Base-by-base conservation (phyloP, 352 stramenopile species). In the Phytophthora pinifolia region DNA sequence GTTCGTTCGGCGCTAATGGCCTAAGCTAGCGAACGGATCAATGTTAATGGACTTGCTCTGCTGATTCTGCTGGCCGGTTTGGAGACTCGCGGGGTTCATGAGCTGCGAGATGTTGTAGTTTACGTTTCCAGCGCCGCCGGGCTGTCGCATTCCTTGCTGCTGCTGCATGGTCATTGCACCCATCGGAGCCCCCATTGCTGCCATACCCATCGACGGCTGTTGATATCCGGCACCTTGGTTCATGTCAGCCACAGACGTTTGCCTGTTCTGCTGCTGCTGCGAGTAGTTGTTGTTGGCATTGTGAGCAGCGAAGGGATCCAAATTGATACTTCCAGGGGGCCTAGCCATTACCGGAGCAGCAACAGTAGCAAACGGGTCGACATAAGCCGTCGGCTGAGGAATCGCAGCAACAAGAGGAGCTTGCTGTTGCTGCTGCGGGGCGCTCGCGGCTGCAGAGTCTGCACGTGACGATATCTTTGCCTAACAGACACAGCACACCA, bases 41-140 rank as follows among this genome's bases (percentile, higher is more conserved):
- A 94, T 94, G 57, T 89, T 88, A 62, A 94, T 92, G 43, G 70
- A 73, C 64, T 90, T 86, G 67, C 65, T 52, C 14, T 70, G 51
- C 45, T 79, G 69, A 15, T 61, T 49, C 14, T 52, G 54, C 52
- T 74, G 60, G 43, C 58, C 47, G 7, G 68, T 69, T 37, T 72
- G 66, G 46, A 91, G 69, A 34, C 75, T 83, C 37, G 70, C 79
- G 9, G 83, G 83, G 54, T 91, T 89, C 81, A 93, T 88, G 36
- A 91, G 59, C 55, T 89, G 76, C 9, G 83, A 91, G 46, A 93
- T 93, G 62, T 83, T 91, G 64, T 84, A 88, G 65, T 91, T 92
- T 25, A 81, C 79, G 30, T 62, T 64, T 53, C 49, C 47, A 42
- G 54, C 75, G 29, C 53, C 38, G 35, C 46, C 43, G 4, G 52